Base-by-base conservation (phyloP, 441 rosid species). In the Jatropha multifida region DNA sequence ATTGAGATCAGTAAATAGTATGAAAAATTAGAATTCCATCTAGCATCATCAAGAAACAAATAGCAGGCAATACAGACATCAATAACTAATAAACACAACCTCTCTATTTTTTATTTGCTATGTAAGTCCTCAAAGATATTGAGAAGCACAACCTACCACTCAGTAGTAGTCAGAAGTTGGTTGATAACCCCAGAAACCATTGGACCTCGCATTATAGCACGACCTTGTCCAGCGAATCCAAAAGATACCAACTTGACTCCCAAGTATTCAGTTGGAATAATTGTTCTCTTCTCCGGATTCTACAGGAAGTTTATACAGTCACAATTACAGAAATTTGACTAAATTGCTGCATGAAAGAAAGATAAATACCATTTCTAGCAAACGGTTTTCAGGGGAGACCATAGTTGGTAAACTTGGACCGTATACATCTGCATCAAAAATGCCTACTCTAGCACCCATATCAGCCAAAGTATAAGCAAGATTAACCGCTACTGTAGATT, bases 331-430 rank as follows among this genome's bases (percentile, higher is more conserved):
- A 44, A 37, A 9, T 73, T 78, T 12, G n/a, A 52, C 8, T 15
- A 79, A 38, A 68, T 51, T 42, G 60, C 54, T 74, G 41, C 42
- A 42, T 23, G 26, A 82, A 80, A 62, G 48, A 44, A 73, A 65
- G 79, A 69, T 62, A 68, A 66, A 55, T 85, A 95, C 99, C 99
- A 91, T 91, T 86, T 91, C 98, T 18, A 95, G 85, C 74, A 87
- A 78, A 73, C 90, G 86, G 80, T 85, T 91, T 85, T 88, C 97
- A 14, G 99, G 99, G 81, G 94, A 86, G 69, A 95, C 99, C 98
- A 95, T 93, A 20, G 99, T 95, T 66, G 98, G 99, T 74, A 95
- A 82, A 86, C 99, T 95, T 42, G 99, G 99, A 76, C 99, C 99
- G 76, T 95, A 93, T 75, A 93, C 94, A 85, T 95, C 99, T 71